Evolutionary conservation across 129 eudicot genomes (phyloP).

Genomic region (Smallanthus sonchifolius): DNA sequence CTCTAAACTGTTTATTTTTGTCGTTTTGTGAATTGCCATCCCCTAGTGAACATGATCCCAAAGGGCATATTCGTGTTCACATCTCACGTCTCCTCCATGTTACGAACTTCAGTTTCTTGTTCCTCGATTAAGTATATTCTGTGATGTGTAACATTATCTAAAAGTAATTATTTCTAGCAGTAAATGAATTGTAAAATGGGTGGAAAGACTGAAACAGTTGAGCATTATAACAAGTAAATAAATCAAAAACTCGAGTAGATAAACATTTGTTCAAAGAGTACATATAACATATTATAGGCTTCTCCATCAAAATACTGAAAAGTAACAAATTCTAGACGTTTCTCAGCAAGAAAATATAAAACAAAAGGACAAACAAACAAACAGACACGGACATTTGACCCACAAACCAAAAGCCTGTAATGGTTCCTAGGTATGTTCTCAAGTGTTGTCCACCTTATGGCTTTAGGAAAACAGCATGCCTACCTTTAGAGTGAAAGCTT

Average conservation of each 20-base stretch:
- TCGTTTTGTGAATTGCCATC: too few relatives aligned
- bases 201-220: background rate
- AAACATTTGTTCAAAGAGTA: constrained; percentile 30
- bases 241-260: constrained; percentile 17
- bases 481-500: constrained; percentile 13
- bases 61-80: too few relatives aligned
- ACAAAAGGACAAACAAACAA: constrained; percentile 21
- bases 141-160: background rate
- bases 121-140: background rate
- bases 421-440: constrained; percentile 24
- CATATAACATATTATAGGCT: constrained; percentile 36
- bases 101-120: too few relatives aligned
- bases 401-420: constrained; percentile 28
- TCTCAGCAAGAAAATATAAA: constrained; percentile 23
- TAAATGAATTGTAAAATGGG: background rate
- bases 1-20: too few relatives aligned
- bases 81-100: too few relatives aligned
- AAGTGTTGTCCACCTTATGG: constrained; percentile 21
- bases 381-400: constrained; percentile 29
- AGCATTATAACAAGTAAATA: background rate
- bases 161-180: background rate
- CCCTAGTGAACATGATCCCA: too few relatives aligned
- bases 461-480: constrained; percentile 18
- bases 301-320: constrained; percentile 35
- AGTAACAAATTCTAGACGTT: constrained; percentile 25